Evolutionary conservation across 2,329 filamentous ascomycete species (phyloP).

Genomic region (Trichoderma brevicompactum): DNA sequence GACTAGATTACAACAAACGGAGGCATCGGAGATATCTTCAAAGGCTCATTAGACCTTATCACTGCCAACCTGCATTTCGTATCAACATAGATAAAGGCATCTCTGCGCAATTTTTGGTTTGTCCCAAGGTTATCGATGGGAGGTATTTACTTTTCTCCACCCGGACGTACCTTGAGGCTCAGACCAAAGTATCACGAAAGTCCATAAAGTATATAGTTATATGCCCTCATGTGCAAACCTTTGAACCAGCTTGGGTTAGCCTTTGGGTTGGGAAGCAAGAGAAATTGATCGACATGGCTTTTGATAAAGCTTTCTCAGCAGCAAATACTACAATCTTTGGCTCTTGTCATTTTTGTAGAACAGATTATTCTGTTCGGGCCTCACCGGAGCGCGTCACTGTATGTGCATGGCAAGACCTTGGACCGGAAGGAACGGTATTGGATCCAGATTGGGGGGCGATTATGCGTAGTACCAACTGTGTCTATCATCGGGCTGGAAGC

Average conservation of each 20-base stretch:
- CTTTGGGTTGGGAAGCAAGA: too few species aligned
- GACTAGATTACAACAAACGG: background rate
- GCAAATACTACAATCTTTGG: background rate
- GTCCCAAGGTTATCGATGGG: constrained; percentile 14
- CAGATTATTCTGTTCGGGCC: constrained; percentile 5
- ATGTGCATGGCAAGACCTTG: constrained; percentile 11
- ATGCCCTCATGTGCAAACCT: background rate
- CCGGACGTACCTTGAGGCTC: background rate
- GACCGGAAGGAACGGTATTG: constrained; percentile 8
- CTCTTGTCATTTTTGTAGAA: background rate
- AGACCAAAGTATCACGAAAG: background rate
- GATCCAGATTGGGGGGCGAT: constrained; percentile 4
- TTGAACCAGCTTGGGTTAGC: too few species aligned
- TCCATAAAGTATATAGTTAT: background rate
- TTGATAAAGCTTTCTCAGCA: constrained; percentile 4
- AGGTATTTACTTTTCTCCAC: constrained; percentile 3
- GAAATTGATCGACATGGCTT: background rate
- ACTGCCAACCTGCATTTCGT: background rate
- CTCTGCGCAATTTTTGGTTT: background rate
- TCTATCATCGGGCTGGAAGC: constrained; percentile 7
- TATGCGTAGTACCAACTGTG: background rate
- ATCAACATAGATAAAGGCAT: background rate
- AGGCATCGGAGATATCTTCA: background rate
- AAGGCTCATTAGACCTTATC: background rate
- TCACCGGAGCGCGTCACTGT: constrained; percentile 1